phyloP scores from a whole-genome alignment of 306 rosid species.

The Cicer bijugum region DNA sequence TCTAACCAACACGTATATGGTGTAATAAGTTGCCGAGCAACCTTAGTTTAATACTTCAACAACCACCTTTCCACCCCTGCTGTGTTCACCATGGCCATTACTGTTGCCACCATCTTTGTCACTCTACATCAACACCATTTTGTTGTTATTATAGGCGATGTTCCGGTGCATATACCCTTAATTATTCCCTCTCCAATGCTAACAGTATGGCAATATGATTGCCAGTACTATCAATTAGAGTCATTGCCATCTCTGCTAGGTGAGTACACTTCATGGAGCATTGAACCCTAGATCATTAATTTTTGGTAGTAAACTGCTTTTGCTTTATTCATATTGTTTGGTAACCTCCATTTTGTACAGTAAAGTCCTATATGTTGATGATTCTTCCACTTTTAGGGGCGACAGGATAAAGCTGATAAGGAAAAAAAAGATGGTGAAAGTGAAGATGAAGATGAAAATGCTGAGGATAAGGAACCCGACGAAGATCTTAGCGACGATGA shows the following conservation, averaged over 20 bases:
- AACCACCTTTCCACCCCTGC: neutral
- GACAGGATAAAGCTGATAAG: conserved; percentile 42
- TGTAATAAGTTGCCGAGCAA: neutral
- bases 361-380: conserved; percentile 30
- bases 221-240: neutral
- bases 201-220: neutral
- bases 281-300: conserved; percentile 5
- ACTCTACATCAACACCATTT: conserved; percentile 8
- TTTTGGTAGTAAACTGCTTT: conserved; percentile 20
- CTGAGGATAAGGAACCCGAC: conserved; percentile 44
- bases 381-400: conserved; percentile 45
- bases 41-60: conserved; percentile 5
- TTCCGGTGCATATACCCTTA: neutral
- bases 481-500: conserved; percentile 57
- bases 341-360: neutral
- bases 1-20: conserved; percentile 13
- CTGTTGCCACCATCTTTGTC: conserved; percentile 23
- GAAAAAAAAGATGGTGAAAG: conserved; percentile 52
- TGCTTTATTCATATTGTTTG: conserved; percentile 5
- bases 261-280: conserved; percentile 16
- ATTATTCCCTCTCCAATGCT: neutral
- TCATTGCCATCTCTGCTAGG: conserved; percentile 14
- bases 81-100: neutral
- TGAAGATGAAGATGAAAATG: conserved; percentile 58
- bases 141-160: conserved; percentile 5